Evolutionary conservation across 139 green algal genomes (phyloP), one percentile per base, ranked within the genome.

Genomic region (Edaphochlamys debaryana): DNA sequence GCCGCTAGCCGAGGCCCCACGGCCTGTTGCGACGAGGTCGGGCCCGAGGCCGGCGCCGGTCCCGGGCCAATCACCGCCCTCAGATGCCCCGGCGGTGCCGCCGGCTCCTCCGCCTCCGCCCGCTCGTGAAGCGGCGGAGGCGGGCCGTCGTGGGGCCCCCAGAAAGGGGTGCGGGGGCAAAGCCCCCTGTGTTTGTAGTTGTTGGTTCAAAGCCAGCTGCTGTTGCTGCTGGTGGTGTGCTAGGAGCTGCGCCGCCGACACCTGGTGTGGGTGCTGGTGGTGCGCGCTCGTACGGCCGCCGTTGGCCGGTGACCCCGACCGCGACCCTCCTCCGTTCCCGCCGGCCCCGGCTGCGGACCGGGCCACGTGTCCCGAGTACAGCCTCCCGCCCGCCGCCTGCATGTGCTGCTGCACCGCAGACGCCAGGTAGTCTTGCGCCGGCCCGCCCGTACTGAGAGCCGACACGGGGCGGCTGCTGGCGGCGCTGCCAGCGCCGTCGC

Each of bases 111-210:
- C 48, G 70, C 45, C 27, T 45, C 38, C 30, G 45, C 45, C 45
- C 9, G 45, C 45, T 13, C 45, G 45, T 9, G 74, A 71, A 40
- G 75, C 36, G 40, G 75, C 75, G 37, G 75, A 81, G 60, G 75
- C 69, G 60, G 75, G 75, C 30, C 79, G 54, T 32, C 38, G 50
- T 27, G 42, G 27, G 50, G 25, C 50, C 34, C 75, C 75, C 34
- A 81, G 79, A 85, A 85, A 85, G 79, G 79, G 79, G 54, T 85
- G 27, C 79, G 69, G 79, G 79, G 79, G 79, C 79, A 85, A 78
- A 85, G 79, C 79, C 79, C 79, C 79, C 78, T 68, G 50, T 67
- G 67, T 64, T 69, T 75, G 64, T 78, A 32, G 41, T 84, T 75
- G 62, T 82, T 52, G 37, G 52, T 58, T 37, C 29, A 30, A n/a